A percentile compares a stretch with the other conserved stretches of the same genome.
Evolutionary conservation across 2,329 filamentous ascomycete genomes (phyloP).

Genomic region (Fusarium metavorans): DNA sequence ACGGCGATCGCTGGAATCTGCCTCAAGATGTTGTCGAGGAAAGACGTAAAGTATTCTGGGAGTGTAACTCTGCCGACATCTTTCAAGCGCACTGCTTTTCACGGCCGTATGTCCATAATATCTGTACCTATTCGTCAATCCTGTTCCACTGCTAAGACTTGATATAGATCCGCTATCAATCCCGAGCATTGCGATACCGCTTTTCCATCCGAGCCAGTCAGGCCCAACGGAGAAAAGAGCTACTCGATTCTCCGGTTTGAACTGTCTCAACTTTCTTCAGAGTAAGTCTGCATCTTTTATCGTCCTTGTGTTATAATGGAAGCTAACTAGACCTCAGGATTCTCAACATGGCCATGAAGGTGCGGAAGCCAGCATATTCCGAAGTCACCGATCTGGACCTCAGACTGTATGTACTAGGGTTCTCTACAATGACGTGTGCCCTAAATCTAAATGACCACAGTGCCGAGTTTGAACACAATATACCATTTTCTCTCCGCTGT

Average conservation of each 20-base stretch:
- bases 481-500: constrained; percentile 8
- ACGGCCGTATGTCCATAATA: neutral
- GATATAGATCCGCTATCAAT: constrained; percentile 1
- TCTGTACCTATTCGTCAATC: no score
- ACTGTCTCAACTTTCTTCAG: constrained; percentile 1
- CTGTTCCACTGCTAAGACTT: neutral
- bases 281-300: neutral
- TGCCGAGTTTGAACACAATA: neutral
- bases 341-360: constrained; percentile 11
- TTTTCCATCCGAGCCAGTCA: neutral
- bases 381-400: neutral
- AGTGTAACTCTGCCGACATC: constrained; percentile 2
- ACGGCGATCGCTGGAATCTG: constrained; percentile 6
- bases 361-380: constrained; percentile 2
- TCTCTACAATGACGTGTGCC: neutral
- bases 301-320: no score
- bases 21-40: constrained; percentile 4
- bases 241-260: constrained; percentile 6
- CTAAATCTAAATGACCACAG: neutral
- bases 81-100: constrained; percentile 8
- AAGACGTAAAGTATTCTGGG: constrained; percentile 4
- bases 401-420: neutral
- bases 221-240: constrained; percentile 2
- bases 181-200: constrained; percentile 9
- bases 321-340: neutral